These are phyloP conservation scores for Panaeolus papilionaceus DNA, from an alignment of 768 basidiomycete genomes.

Conservation along the genomic window DNA sequence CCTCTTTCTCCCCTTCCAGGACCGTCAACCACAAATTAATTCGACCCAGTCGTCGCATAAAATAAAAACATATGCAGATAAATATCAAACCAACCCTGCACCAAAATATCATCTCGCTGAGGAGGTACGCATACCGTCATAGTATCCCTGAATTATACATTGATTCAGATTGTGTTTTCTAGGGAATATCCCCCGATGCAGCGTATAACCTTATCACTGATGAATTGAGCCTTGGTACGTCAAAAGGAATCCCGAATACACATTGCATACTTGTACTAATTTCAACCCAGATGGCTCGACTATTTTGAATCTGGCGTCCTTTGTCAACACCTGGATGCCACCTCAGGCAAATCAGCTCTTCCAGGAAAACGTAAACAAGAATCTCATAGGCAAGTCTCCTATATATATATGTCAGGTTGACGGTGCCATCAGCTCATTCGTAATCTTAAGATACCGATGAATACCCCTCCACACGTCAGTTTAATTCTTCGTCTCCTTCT, in stretches of 20 bases:
- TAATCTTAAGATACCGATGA: conserved; percentile 51
- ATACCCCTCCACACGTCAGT: conserved; percentile 63
- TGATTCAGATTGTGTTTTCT: conserved; percentile 3
- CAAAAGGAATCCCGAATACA: neutral
- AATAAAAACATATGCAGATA: conserved; percentile 58
- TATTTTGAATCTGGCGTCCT: conserved; percentile 66
- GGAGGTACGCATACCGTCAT: conserved; percentile 43
- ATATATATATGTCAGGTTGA: no score
- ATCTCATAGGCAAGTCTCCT: conserved; percentile 51
- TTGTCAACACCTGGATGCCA: conserved; percentile 68
- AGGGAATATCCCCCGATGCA: conserved; percentile 63
- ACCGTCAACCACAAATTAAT: neutral
- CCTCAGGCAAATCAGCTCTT: conserved; percentile 56
- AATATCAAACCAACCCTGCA: conserved; percentile 68
- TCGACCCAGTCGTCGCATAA: neutral
- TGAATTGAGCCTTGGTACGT: conserved; percentile 63
- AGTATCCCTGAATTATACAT: neutral
- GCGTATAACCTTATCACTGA: conserved; percentile 62
- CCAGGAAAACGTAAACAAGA: conserved; percentile 67
- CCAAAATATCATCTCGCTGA: conserved; percentile 72
- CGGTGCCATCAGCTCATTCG: neutral
- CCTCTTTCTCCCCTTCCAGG: neutral
- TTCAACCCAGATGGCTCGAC: conserved; percentile 54
- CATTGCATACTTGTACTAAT: neutral
- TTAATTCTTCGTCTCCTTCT: neutral